Evolutionary conservation across 371 early-diverging fungal genomes (phyloP), one percentile per base, ranked within the genome.

Genomic region (Apophysomyces variabilis): DNA sequence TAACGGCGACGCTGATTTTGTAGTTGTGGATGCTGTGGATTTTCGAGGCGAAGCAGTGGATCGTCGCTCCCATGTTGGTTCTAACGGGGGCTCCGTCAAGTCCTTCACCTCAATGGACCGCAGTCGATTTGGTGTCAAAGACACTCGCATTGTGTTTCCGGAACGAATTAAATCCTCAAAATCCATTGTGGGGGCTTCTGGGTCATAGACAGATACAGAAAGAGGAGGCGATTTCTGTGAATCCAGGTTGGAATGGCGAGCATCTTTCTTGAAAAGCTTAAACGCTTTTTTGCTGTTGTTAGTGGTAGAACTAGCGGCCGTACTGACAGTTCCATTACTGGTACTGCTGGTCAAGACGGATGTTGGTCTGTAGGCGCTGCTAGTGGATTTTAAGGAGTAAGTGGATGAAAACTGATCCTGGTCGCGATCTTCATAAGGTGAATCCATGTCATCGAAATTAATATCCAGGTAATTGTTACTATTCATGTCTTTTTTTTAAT

Each of bases 131-230:
- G 89, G 89, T 16, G 89, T 89, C 46, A 89, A 64, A 3, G 85
- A 79, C 4, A 87, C 86, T 37, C 82, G 81, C 73, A 84, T 80
- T 1, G 89, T 89, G 37, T 80, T 77, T 37, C 85, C 85, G 32
- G 84, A 85, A 32, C 80, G 72, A 39, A 89, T 82, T 3, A 89
- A 57, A 38, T 82, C 83, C 56, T 89, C 89, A 73, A 89, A 87
- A 54, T 85, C 81, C 58, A 75, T 70, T 6, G 64, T 60, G 4
- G 68, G 67, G 18, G 65, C 65, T 26, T 74, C 74, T 12, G 70
- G 62, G 61, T 66, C 57, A 61, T 74, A 68, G n/a, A 72, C 63
- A n/a, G 60, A 61, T 5, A 64, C 59, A 7, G 72, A 62, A 8
- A 39, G 60, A 21, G 64, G 44, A 6, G 65, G 65, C 6, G 65